phyloP scores from a whole-genome alignment of 2,329 filamentous ascomycete species.

The Tolypocladium capitatum region DNA sequence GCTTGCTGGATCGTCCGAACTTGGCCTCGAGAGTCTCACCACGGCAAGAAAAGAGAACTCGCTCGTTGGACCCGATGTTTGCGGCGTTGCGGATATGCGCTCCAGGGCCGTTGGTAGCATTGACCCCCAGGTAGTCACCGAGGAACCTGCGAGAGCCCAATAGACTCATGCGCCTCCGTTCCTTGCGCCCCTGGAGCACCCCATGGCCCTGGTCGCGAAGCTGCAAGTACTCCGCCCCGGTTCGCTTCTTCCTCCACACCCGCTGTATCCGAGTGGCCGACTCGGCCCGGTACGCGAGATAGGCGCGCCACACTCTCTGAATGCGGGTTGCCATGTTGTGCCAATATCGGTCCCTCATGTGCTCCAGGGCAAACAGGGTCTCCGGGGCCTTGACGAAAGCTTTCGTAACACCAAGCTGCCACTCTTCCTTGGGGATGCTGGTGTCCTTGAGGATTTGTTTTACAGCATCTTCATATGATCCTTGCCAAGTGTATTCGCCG shows the following conservation, averaged over 20 bases:
- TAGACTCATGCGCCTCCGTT: slow-evolving; percentile 80
- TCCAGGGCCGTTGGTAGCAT: slow-evolving; percentile 65
- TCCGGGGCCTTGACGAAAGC: slow-evolving; percentile 98
- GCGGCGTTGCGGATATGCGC: slow-evolving; percentile 67
- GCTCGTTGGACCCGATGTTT: slow-evolving; percentile 58
- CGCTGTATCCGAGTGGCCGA: slow-evolving; percentile 88
- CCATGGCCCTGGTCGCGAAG: slow-evolving; percentile 78
- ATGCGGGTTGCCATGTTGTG: slow-evolving; percentile 99
- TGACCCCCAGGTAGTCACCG: slow-evolving; percentile 87
- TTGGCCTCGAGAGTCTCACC: slow-evolving; percentile 86
- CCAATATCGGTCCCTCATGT: slow-evolving; percentile 97
- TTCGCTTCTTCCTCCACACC: slow-evolving; percentile 88
- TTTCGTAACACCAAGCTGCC: slow-evolving; percentile 93
- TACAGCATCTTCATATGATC: slow-evolving; percentile 74
- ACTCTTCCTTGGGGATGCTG: slow-evolving; percentile 87
- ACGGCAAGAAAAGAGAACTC: slow-evolving; percentile 77
- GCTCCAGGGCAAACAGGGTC: slow-evolving; percentile 89
- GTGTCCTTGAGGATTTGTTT: slow-evolving; percentile 93
- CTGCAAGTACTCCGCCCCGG: slow-evolving; percentile 78
- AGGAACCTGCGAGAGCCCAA: slow-evolving; percentile 84
- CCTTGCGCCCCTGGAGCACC: slow-evolving; percentile 73
- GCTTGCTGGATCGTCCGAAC: slow-evolving; percentile 91
- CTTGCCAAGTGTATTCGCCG: slow-evolving; percentile 92
- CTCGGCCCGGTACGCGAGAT: slow-evolving; percentile 82
- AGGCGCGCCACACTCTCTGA: slow-evolving; percentile 93